These are phyloP conservation scores for Penicillium sclerotigenum DNA, from an alignment of 2,329 filamentous ascomycete genomes.

Conservation along the genomic window DNA sequence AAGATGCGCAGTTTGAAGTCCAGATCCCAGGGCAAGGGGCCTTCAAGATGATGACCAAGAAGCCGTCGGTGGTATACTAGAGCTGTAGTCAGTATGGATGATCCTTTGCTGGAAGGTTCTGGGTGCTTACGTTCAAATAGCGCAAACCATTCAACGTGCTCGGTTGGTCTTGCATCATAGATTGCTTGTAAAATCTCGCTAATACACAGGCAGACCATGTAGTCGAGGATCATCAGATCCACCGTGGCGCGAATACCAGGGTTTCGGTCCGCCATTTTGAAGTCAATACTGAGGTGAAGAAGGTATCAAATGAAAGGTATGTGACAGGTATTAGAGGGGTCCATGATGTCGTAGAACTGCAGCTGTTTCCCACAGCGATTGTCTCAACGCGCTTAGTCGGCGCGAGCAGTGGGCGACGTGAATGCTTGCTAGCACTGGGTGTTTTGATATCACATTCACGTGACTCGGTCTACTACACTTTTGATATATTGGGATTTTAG, in stretches of 20 bases:
- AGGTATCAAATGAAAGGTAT: neutral
- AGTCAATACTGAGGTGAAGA: neutral
- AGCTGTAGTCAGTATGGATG: neutral
- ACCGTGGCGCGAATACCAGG: slow-evolving; percentile 45
- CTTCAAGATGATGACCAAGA: slow-evolving; percentile 35
- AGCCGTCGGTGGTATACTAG: slow-evolving; percentile 47
- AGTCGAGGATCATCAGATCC: slow-evolving; percentile 57
- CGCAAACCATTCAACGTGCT: slow-evolving; percentile 23
- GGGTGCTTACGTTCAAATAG: slow-evolving; percentile 28
- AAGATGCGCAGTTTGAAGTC: slow-evolving; percentile 50
- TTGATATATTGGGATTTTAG: too few relatives aligned
- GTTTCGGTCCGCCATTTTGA: slow-evolving; percentile 1
- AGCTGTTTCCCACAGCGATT: neutral
- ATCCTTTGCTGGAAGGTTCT: neutral
- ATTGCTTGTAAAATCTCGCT: slow-evolving; percentile 41
- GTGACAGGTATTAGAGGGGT: neutral
- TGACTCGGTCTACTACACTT: too few relatives aligned
- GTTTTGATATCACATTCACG: neutral
- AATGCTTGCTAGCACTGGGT: too few relatives aligned
- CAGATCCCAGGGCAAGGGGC: slow-evolving; percentile 39
- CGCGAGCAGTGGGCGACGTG: neutral
- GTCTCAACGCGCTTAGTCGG: neutral
- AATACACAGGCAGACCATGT: slow-evolving; percentile 50
- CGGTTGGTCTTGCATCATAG: slow-evolving; percentile 4
- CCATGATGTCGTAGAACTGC: neutral